phyloP scores from a whole-genome alignment of 176 grass and related monocot genomes.

The Lolium multiflorum region DNA sequence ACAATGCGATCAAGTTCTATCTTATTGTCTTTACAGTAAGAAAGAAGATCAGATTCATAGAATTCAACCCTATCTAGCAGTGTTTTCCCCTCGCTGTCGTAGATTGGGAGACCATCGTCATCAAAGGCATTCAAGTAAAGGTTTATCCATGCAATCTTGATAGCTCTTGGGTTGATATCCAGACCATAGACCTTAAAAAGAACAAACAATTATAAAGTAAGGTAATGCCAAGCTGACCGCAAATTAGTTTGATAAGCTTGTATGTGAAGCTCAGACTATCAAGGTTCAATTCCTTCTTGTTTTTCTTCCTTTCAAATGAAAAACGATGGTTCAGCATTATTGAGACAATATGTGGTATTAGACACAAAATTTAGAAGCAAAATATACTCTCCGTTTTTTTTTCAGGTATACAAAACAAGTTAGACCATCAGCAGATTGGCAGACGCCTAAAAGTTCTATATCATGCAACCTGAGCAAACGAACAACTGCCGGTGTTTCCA shows the following conservation, averaged over 20 bases:
- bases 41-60: conserved; percentile 97
- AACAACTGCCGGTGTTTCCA: not conserved
- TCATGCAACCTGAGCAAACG: conserved; percentile 25
- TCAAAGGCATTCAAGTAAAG: conserved; percentile 95
- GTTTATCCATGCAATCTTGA: conserved; percentile 99
- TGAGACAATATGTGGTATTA: not conserved
- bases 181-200: conserved; percentile 86
- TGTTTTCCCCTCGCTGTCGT: conserved; percentile 81
- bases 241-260: conserved; percentile 16
- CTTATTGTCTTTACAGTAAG: conserved; percentile 90
- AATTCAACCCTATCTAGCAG: conserved; percentile 97
- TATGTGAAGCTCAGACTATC: not conserved
- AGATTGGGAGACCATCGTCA: conserved; percentile 77
- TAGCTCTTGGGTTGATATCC: conserved; percentile 98
- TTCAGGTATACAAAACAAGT: not conserved
- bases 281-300: not conserved
- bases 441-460: not conserved
- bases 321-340: not conserved
- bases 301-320: not conserved
- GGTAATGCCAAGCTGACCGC: not conserved
- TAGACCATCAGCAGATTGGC: not conserved
- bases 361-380: not conserved
- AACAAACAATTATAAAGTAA: not conserved
- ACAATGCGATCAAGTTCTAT: conserved; percentile 96
- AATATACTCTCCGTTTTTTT: not conserved